Percentiles rank a stretch among this genome's conserved stretches.
phyloP scores from a whole-genome alignment of 2,329 filamentous ascomycete genomes.

The Neurospora sp. region DNA sequence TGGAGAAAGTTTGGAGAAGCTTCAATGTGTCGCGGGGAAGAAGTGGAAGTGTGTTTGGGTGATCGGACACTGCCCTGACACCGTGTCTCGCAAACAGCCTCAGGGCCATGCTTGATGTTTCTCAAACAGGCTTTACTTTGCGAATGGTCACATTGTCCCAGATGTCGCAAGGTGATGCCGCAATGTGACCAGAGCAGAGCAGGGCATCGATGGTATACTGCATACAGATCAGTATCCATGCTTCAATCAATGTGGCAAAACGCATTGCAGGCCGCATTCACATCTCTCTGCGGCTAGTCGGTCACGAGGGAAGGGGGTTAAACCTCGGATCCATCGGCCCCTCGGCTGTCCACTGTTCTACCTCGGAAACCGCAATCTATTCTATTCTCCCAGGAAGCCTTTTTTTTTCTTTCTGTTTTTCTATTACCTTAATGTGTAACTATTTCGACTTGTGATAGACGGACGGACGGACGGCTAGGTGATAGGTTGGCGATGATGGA shows the following conservation, averaged over 20 bases:
- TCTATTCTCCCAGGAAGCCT: neutral
- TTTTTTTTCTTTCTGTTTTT: neutral
- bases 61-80: neutral
- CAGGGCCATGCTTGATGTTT: neutral
- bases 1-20: too few relatives aligned
- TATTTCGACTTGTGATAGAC: neutral
- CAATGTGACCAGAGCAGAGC: neutral
- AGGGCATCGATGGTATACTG: neutral
- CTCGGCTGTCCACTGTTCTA: neutral
- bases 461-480: neutral
- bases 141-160: neutral
- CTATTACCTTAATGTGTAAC: neutral
- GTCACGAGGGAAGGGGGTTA: neutral
- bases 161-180: neutral
- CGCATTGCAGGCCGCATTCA: neutral
- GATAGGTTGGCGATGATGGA: neutral
- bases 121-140: neutral
- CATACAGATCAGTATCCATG: neutral
- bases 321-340: neutral
- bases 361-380: neutral
- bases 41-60: too few relatives aligned
- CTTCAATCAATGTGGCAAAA: neutral
- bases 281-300: neutral
- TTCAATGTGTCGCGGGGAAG: too few relatives aligned
- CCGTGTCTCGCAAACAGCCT: neutral